Percentiles rank a stretch among this genome's conserved stretches.
Conservation (phyloP, 2,329 filamentous ascomycete species). For the Colletotrichum tamarilloi region DNA sequence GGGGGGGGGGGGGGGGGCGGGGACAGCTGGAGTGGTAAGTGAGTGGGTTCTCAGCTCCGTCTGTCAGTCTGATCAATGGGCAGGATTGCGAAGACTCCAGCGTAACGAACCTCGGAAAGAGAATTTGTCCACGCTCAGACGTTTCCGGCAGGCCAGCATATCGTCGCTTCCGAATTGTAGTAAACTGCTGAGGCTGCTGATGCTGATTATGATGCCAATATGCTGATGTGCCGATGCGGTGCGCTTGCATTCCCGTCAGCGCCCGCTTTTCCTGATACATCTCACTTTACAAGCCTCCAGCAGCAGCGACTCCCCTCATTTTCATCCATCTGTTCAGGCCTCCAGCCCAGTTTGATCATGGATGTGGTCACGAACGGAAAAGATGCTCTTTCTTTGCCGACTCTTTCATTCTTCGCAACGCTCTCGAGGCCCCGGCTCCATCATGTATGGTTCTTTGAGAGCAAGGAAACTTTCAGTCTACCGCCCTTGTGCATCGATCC, state of each 20-base stretch:
- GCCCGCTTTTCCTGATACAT: constrained; percentile 29
- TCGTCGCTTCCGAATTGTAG: neutral
- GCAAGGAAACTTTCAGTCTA: neutral
- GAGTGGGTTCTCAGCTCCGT: neutral
- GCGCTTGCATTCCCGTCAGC: neutral
- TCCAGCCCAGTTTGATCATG: neutral
- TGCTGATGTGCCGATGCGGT: constrained; percentile 5
- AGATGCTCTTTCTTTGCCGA: neutral
- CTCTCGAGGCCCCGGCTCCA: neutral
- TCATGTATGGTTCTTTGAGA: neutral
- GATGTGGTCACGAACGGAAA: neutral
- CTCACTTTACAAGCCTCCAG: neutral
- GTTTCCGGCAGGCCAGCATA: neutral
- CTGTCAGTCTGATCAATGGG: constrained; percentile 14
- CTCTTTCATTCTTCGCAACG: neutral
- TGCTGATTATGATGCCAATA: neutral
- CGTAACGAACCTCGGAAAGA: neutral
- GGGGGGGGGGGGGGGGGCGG: too few relatives aligned
- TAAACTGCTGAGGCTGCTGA: neutral
- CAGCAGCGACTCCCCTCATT: neutral
- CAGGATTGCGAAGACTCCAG: neutral
- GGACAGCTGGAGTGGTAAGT: neutral
- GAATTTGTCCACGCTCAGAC: neutral
- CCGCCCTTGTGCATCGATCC: neutral
- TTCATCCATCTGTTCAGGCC: neutral